Evolutionary conservation across 306 rosid species (phyloP).

Genomic region (Glycine soja): DNA sequence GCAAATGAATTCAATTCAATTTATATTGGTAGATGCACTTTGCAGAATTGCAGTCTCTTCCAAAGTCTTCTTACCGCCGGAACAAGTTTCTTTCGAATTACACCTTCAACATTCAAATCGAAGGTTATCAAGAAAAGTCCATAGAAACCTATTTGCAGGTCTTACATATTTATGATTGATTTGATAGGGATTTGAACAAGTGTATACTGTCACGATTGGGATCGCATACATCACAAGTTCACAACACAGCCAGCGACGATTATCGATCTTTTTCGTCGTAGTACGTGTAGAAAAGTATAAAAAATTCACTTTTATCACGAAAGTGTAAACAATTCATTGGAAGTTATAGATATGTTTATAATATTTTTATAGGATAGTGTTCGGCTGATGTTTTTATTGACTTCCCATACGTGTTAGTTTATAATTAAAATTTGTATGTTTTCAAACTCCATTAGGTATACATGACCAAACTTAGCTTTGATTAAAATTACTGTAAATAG

Average conservation of each 20-base stretch:
- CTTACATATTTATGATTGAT: slow-evolving; percentile 1
- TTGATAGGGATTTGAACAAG: neutral
- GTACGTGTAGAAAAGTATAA: no score
- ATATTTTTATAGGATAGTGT: neutral
- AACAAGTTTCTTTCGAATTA: slow-evolving; percentile 11
- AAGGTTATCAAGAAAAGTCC: slow-evolving; percentile 27
- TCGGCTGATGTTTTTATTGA: neutral
- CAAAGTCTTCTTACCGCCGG: neutral
- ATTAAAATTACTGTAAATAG: no score
- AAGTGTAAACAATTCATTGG: neutral
- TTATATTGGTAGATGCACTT: neutral
- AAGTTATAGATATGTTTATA: neutral
- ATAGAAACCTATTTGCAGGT: slow-evolving; percentile 11
- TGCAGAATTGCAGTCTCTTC: slow-evolving; percentile 2
- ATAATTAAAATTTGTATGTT: neutral
- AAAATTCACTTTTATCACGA: no score
- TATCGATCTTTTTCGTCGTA: no score
- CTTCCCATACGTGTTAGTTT: neutral
- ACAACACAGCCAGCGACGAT: no score
- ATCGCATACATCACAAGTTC: no score
- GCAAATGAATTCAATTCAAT: neutral
- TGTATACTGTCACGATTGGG: neutral
- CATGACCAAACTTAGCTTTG: neutral
- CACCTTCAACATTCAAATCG: neutral
- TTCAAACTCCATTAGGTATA: neutral